Base-by-base conservation (phyloP, 169 alveolate genomes). In the Cardiosporidium cionae region DNA sequence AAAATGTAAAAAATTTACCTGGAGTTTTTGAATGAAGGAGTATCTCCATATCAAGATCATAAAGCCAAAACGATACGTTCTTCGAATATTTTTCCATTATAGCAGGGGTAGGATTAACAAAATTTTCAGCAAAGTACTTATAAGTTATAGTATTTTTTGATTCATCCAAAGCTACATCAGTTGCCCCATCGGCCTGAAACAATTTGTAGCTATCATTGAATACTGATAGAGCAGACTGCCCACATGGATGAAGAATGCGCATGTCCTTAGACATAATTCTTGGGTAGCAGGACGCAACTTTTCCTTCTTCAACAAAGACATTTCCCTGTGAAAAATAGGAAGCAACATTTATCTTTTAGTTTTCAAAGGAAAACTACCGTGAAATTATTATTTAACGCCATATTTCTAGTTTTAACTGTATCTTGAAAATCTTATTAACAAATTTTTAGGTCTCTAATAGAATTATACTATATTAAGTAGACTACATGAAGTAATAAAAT, bases 81-180 rank as follows among this genome's bases (percentile, higher is more conserved):
- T 62, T 1, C 1, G 64, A 76, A 28, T 52, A 32, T 25, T 23
- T 31, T 9, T 32, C 23, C 35, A 77, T 52, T 32, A 75, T 83
- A 31, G 37, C 71, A 3, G 28, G 65, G 28, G 84, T 29, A 0
- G 82, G 81, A 62, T 83, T 83, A 37, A 75, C 72, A 64, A 63
- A 83, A 1, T 64, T 37, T 31, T 70, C 67, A 33, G 53, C 23
- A 34, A 79, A 82, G 44, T 76, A 70, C 33, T 68, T 35, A 71
- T 80, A 70, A 66, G 83, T 72, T 32, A 83, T 68, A 7, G 86
- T 81, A 6, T 83, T 86, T 2, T 71, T 22, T 7, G 86, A 78
- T 27, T 83, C 89, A 32, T 83, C 89, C 63, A 83, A 63, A 31
- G n/a, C n/a, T n/a, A n/a, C n/a, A n/a, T n/a, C 86, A 58, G 81